Evolutionary conservation across 306 rosid species (phyloP), one percentile per base, ranked within the genome.

Genomic region (Alnus glutinosa): DNA sequence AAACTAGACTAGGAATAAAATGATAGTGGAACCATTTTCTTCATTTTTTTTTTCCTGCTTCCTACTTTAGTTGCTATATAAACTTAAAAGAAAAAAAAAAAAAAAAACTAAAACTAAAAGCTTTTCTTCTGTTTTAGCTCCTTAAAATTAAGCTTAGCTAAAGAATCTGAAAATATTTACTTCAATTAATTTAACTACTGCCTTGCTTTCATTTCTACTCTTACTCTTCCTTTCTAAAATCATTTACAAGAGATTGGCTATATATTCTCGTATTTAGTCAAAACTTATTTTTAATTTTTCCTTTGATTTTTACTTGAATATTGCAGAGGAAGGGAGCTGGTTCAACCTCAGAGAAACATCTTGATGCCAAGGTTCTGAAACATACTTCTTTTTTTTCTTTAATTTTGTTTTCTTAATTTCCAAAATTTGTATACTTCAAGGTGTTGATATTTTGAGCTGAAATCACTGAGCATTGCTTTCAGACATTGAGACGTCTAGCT

Each of bases 401-500:
- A 30, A 32, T 11, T 30, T 5, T 52, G 11, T 64, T 4, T 55
- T 13, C 3, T 5, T 23, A 18, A 39, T 67, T 23, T 18, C 3
- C 10, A 14, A 61, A 82, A 63, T 3, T 50, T 57, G 47, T 8
- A 18, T 47, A 36, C 3, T 57, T 76, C 12, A 77, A 69, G 44
- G n/a, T 37, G 18, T n/a, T 46, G 47, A 13, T 59, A 59, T n/a
- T 50, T 81, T 70, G 39, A 69, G 64, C 28, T n/a, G 68, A 75
- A 80, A 81, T 79, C 28, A 42, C 63, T 77, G 16, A 32, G 61
- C 61, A 30, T 72, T 81, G 75, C 48, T 68, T 71, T 34, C 77
- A 94, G 98, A 88, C 95, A 78, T 69, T 92, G 85, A 94, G 98
- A 83, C 95, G 98, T 58, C 82, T 94, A 74, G 98, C 98, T 77